Conservation (phyloP, 2,329 filamentous ascomycete genomes). For the Fusarium circinatum region DNA sequence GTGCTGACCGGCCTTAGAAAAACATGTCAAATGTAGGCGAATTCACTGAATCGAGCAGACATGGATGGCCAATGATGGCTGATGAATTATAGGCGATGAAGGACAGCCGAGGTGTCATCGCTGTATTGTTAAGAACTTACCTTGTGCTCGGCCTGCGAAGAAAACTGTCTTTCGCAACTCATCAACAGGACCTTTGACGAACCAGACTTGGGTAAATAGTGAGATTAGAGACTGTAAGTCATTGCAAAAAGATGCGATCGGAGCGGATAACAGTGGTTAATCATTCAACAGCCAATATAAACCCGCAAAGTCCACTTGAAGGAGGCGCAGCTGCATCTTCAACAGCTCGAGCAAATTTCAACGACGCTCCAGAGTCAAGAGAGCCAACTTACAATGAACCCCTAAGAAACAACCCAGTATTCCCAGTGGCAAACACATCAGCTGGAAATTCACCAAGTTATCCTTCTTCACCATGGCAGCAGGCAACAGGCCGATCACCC, state of each 20-base stretch:
- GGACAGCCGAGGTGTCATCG: constrained; percentile 50
- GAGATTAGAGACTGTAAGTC: constrained; percentile 49
- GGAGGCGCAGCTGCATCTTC: not conserved
- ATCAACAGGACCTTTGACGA: constrained; percentile 46
- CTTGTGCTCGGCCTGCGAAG: constrained; percentile 49
- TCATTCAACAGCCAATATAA: not conserved
- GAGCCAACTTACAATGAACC: not conserved
- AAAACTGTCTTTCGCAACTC: constrained; percentile 52
- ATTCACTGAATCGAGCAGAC: not conserved
- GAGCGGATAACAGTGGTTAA: accelerated
- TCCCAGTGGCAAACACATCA: not conserved
- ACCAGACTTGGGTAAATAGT: constrained; percentile 52
- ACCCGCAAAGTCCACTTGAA: constrained; percentile 10
- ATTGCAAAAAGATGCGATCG: accelerated
- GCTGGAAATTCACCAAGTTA: constrained; percentile 9
- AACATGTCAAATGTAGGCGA: constrained; percentile 49
- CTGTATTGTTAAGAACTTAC: constrained; percentile 48
- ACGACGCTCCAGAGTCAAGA: not conserved
- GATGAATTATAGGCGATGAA: constrained; percentile 48
- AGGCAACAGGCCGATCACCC: constrained; percentile 16
- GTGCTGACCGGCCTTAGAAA: constrained; percentile 42
- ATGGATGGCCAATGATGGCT: not conserved
- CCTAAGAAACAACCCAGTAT: not conserved
- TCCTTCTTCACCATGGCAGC: constrained; percentile 23
- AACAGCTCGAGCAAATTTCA: not conserved